Evolutionary conservation across 2,329 filamentous ascomycete genomes (phyloP).

Genomic region (Monilinia aucupariae): DNA sequence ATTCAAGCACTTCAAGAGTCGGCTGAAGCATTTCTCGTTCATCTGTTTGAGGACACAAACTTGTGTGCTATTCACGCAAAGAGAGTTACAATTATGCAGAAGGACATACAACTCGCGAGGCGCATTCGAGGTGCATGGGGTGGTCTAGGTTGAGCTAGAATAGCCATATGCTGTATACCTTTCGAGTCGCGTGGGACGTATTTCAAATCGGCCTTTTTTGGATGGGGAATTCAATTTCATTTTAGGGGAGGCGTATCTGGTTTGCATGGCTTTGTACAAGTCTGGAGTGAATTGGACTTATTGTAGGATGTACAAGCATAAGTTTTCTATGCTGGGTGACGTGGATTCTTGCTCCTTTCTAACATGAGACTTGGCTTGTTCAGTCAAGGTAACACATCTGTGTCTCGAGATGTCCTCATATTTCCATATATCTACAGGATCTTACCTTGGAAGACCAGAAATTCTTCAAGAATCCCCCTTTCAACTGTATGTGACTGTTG

Average conservation of each 20-base stretch:
- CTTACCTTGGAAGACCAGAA: neutral
- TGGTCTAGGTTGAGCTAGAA: slow-evolving; percentile 47
- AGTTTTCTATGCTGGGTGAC: neutral
- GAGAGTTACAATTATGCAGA: slow-evolving; percentile 94
- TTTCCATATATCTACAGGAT: neutral
- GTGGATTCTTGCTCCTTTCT: neutral
- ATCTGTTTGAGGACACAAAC: slow-evolving; percentile 95
- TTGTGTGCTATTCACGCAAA: slow-evolving; percentile 96
- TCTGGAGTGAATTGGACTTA: neutral
- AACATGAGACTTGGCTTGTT: neutral
- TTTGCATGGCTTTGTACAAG: neutral
- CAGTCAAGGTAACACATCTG: neutral
- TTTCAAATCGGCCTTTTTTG: slow-evolving; percentile 7
- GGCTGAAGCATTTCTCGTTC: slow-evolving; percentile 91
- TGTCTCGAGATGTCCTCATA: neutral
- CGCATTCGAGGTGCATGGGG: slow-evolving; percentile 75
- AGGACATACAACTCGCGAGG: slow-evolving; percentile 90
- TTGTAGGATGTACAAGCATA: neutral
- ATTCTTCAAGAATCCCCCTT: neutral
- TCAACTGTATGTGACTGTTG: slow-evolving; percentile 32
- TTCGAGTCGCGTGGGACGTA: neutral
- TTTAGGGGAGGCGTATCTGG: slow-evolving; percentile 5
- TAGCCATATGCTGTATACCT: neutral
- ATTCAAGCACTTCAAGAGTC: slow-evolving; percentile 92
- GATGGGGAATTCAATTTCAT: neutral